Conservation (phyloP, 805 yeast species). For the Candida suzukii region DNA sequence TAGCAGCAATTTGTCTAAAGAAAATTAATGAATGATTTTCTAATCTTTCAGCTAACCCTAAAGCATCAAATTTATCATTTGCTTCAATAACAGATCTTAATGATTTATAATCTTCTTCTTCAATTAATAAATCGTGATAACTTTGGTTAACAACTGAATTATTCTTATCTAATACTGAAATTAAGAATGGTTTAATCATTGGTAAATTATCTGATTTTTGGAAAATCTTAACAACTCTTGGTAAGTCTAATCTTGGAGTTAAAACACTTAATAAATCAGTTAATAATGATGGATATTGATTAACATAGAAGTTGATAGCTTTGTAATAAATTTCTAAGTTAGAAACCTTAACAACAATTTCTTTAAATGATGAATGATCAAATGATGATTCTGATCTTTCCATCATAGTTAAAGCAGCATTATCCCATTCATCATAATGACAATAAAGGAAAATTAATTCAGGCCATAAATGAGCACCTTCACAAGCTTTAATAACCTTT, state of each 20-base stretch:
- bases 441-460: constrained; percentile 94
- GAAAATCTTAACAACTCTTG: constrained; percentile 92
- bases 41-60: constrained; percentile 86
- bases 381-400: constrained; percentile 89
- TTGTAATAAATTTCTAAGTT: constrained; percentile 95
- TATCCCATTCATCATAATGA: constrained; percentile 99
- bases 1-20: constrained; percentile 95
- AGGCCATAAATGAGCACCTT: constrained; percentile 91
- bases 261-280: constrained; percentile 80
- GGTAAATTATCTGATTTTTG: constrained; percentile 95
- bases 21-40: constrained; percentile 87
- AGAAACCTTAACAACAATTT: constrained; percentile 87
- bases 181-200: constrained; percentile 88
- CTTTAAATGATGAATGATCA: constrained; percentile 92
- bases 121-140: constrained; percentile 90
- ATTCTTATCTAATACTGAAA: constrained; percentile 86
- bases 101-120: constrained; percentile 93
- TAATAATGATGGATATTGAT: constrained; percentile 84
- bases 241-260: constrained; percentile 85
- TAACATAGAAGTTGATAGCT: constrained; percentile 91
- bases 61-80: constrained; percentile 84
- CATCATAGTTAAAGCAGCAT: constrained; percentile 94
- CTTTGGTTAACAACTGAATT: constrained; percentile 89
- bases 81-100: constrained; percentile 81
- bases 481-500: constrained; percentile 90